A percentile compares a stretch with the other conserved stretches of the same genome.
phyloP scores from a whole-genome alignment of 257 asterid genomes.

The Haberlea rhodopensis region DNA sequence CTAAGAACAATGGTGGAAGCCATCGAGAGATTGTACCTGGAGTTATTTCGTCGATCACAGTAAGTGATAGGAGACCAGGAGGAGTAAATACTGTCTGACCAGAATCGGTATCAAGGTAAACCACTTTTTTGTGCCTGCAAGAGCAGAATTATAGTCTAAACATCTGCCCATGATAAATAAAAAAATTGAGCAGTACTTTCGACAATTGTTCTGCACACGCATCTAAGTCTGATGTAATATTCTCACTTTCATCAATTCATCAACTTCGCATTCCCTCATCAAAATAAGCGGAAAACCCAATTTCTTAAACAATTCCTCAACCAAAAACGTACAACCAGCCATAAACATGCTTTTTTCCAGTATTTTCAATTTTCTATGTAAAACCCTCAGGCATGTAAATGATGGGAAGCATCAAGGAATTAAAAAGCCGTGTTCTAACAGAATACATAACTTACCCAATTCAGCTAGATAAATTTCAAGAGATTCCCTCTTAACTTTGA shows the following conservation, averaged over 20 bases:
- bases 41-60: constrained; percentile 65
- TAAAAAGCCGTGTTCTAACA: not conserved
- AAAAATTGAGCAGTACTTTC: not conserved
- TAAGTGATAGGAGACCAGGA: constrained; percentile 80
- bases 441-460: not conserved
- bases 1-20: not conserved
- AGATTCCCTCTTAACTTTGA: not conserved
- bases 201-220: not conserved
- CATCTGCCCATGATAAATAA: not conserved
- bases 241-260: constrained; percentile 8
- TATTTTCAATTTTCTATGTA: constrained; percentile 2
- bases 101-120: constrained; percentile 95
- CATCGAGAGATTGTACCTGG: constrained; percentile 42
- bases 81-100: constrained; percentile 97
- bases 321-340: not conserved
- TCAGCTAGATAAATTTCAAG: not conserved
- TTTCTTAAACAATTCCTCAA: constrained; percentile 9
- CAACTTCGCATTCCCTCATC: not conserved
- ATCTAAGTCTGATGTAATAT: not conserved
- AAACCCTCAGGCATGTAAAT: not conserved
- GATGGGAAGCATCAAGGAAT: not conserved
- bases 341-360: no score
- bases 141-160: constrained; percentile 6
- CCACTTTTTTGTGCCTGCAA: constrained; percentile 76
- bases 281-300: constrained; percentile 9